phyloP scores from a whole-genome alignment of 768 basidiomycete species.

The Boletus sensibilis region DNA sequence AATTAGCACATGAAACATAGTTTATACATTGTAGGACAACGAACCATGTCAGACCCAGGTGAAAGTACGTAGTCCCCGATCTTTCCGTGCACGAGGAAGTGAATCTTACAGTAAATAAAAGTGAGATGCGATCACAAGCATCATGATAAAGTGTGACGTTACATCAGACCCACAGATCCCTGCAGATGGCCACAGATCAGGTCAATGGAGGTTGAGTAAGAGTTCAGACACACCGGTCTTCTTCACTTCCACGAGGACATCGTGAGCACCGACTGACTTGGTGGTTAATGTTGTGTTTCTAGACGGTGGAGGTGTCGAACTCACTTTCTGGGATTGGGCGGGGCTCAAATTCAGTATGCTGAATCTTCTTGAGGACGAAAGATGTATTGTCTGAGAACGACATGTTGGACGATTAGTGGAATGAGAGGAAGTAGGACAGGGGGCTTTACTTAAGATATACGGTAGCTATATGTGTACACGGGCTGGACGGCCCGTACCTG shows the following conservation, averaged over 20 bases:
- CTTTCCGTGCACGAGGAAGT: conserved; percentile 75
- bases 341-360: conserved; percentile 69
- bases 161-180: conserved; percentile 94
- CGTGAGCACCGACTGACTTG: conserved; percentile 57
- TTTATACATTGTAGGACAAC: conserved; percentile 7
- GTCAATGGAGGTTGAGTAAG: conserved; percentile 1
- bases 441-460: not conserved
- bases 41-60: conserved; percentile 65
- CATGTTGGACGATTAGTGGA: conserved; percentile 39
- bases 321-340: conserved; percentile 72
- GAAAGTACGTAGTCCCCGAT: conserved; percentile 80
- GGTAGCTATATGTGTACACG: conserved; percentile 5
- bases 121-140: conserved; percentile 4
- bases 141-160: conserved; percentile 17
- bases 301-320: conserved; percentile 16
- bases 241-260: conserved; percentile 87
- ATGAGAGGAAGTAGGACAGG: not conserved
- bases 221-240: conserved; percentile 69
- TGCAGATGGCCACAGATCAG: conserved; percentile 29
- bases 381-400: conserved; percentile 62
- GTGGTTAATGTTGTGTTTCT: conserved; percentile 7
- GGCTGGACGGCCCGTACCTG: conserved; percentile 5
- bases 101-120: conserved; percentile 54
- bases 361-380: conserved; percentile 69
- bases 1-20: not conserved